Conservation (phyloP, 306 rosid genomes). For the Argentina anserina region DNA sequence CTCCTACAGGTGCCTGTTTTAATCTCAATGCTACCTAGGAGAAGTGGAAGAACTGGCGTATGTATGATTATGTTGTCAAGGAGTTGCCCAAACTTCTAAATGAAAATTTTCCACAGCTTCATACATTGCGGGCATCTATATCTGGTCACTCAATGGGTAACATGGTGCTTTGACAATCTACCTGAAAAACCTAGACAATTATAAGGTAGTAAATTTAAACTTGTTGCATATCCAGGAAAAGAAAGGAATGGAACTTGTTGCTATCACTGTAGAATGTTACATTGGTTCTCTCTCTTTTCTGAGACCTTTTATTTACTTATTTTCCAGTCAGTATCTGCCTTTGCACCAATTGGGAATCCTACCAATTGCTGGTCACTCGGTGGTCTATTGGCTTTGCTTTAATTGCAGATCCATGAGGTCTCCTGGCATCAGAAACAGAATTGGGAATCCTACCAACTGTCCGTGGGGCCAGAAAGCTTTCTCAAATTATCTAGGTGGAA, state of each 20-base stretch:
- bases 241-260: background rate
- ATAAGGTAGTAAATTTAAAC: constrained; percentile 54
- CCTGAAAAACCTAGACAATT: constrained; percentile 76
- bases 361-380: no score
- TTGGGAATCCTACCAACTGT: constrained; percentile 75
- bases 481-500: constrained; percentile 76
- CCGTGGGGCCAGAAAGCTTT: constrained; percentile 96
- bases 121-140: constrained; percentile 73
- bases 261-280: background rate
- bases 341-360: constrained; percentile 79
- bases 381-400: no score
- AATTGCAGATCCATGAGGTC: no score
- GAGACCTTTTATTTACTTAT: background rate
- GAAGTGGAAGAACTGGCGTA: constrained; percentile 97
- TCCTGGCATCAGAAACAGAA: no score
- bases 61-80: constrained; percentile 92
- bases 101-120: constrained; percentile 75
- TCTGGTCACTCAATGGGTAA: constrained; percentile 97
- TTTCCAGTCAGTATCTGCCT: constrained; percentile 86
- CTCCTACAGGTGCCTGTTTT: constrained; percentile 81
- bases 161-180: constrained; percentile 91
- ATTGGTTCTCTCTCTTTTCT: background rate
- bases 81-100: constrained; percentile 75
- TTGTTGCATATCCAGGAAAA: no score
- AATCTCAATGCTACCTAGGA: constrained; percentile 92